Percentiles rank a stretch among this genome's conserved stretches.
Conservation (phyloP, 108 stramenopile genomes). For the Cyclostephanos tholiformis region DNA sequence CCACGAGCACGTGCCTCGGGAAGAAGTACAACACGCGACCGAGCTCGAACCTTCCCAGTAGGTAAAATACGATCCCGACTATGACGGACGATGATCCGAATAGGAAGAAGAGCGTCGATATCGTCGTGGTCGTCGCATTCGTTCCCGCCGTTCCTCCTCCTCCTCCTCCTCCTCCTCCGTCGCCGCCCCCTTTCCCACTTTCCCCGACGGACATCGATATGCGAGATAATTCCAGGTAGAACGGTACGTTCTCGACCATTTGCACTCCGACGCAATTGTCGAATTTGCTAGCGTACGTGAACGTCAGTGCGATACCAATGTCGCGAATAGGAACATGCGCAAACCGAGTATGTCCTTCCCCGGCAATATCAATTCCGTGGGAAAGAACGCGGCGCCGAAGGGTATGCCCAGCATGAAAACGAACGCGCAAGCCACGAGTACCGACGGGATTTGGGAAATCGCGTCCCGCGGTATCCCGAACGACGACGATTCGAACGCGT, state of each 20-base stretch:
- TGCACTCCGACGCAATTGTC: constrained; percentile 68
- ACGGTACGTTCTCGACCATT: constrained; percentile 90
- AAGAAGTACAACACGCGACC: too few species aligned
- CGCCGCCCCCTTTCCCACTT: constrained; percentile 60
- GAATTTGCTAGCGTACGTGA: constrained; percentile 68
- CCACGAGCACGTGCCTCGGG: too few species aligned
- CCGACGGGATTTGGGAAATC: constrained; percentile 59
- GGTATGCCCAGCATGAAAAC: constrained; percentile 79
- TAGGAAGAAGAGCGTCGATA: constrained; percentile 78
- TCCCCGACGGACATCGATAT: constrained; percentile 65
- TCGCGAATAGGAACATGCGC: constrained; percentile 79
- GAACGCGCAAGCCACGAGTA: constrained; percentile 56
- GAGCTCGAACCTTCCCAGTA: too few species aligned
- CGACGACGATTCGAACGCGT: too few species aligned
- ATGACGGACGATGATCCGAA: constrained; percentile 73
- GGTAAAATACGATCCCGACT: too few species aligned
- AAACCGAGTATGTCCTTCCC: constrained; percentile 81
- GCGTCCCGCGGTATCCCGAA: background rate
- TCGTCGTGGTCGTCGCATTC: too few species aligned
- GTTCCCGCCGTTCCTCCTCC: too few species aligned
- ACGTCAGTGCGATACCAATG: constrained; percentile 64
- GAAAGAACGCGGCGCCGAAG: constrained; percentile 78
- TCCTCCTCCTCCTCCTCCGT: too few species aligned
- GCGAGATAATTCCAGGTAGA: constrained; percentile 63
- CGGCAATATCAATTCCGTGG: constrained; percentile 60